Base-by-base conservation (phyloP, 1,284 basidiomycete species). In the Agroathelia rolfsii region DNA sequence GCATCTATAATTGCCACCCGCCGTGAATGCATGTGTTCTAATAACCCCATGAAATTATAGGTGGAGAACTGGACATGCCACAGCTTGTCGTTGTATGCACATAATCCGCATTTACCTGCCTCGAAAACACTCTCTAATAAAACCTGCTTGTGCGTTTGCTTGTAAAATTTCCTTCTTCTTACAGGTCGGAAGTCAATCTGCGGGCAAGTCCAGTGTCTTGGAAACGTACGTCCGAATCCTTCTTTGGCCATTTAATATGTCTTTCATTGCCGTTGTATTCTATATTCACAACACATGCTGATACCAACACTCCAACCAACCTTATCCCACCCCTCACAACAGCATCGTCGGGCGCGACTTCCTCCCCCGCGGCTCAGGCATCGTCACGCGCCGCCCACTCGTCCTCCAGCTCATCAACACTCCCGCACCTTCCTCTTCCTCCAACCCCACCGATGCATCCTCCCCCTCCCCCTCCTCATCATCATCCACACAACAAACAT, bases 301-400 rank as follows among this genome's bases (percentile, higher is more conserved):
- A 12, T 14, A 17, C 31, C 10, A n/a, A n/a, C n/a, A n/a, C n/a
- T n/a, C n/a, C n/a, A n/a, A n/a, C n/a, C n/a, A n/a, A n/a, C n/a
- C n/a, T n/a, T n/a, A n/a, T n/a, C n/a, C n/a, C n/a, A n/a, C n/a
- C n/a, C n/a, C n/a, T n/a, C 22, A 24, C 9, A 24, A 21, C 45
- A 92, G 86, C 29, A 94, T 96, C 47, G 93, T 97, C 40, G 92
- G 90, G 31, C 72, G 81, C 42, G 94, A 97, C 62, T 98, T 98
- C 55, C 76, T 98, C 30, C 94, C 94, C 13, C 80, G 94, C 30
- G 87, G 87, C 11, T 74, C 76, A 51, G 93, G 93, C 32, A 98
- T 98, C 45, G 92, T 98, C 32, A 98, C 94, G 16, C 77, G 94
- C 35, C 72, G 94, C 41, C 94, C 94, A 2, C 80, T 98, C 36